Base-by-base conservation (phyloP, 768 basidiomycete genomes). In the Boletus reticulatus region DNA sequence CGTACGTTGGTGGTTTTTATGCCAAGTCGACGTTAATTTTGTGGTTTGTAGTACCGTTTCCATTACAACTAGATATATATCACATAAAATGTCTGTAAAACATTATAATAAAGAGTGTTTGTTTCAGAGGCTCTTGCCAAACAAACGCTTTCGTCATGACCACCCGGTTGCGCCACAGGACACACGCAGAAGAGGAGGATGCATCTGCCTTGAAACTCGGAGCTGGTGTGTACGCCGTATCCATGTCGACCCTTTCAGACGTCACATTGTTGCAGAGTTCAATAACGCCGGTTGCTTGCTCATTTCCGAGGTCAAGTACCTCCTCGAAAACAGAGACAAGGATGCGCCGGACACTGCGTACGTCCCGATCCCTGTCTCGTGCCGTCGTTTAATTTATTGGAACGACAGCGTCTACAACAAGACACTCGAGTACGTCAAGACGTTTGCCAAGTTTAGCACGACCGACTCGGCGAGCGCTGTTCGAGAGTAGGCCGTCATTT, bases 241-340 rank as follows among this genome's bases (percentile, higher is more conserved):
- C 11, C 7, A 16, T 11, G 5, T 9, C 4, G 1, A 16, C 16
- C 13, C 13, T 43, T 19, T 34, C 29, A 31, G 10, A 41, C n/a
- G 11, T 17, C 20, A 20, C 10, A 7, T 51, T 32, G 50, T 39
- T 29, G 16, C 59, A 92, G 93, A 92, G 68, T 95, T 95, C 75
- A 92, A 92, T 75, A 92, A 93, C 60, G 89, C 89, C 6, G 92
- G 90, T 78, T 93, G 90, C 71, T 71, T 96, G 66, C 80, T 94
- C 63, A 93, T 95, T 57, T 93, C 92, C 1, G 94, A 96, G 67
- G 94, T 95, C 69, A 92, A 92, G 67, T 90, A 94, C 68, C 75
- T 96, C 46, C 77, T 96, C 29, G 91, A 93, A 72, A 89, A 90
- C 76, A 77, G 90, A 62, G 87, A 92, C 73, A 89, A 92, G 72